Evolutionary conservation across 1,284 basidiomycete genomes (phyloP), one percentile per base, ranked within the genome.

Genomic region (Cryptococcus jaspeensis): DNA sequence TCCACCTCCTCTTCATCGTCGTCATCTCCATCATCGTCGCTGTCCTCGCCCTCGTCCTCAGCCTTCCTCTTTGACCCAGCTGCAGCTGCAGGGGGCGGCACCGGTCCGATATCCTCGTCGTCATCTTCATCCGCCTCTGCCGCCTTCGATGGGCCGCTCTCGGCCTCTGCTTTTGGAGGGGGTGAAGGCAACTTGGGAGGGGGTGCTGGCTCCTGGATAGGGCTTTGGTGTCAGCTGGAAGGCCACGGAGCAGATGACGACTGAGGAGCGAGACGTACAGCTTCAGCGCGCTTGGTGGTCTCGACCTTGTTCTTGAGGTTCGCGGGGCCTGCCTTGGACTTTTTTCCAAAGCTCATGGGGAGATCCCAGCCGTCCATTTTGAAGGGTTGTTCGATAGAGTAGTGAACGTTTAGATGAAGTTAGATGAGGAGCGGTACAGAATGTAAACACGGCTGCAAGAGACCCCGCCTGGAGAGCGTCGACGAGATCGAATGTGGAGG

Each of bases 291-390:
- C 62, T 75, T 76, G 5, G 76, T 77, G 53, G 69, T 67, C n/a
- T 73, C 75, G 18, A 79, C 60, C 58, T 77, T 74, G 15, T 64
- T 62, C 40, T 63, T 54, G 16, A 72, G 54, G 12, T 69, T 71
- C 18, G 59, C 53, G 8, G 58, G 25, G 9, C 51, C 57, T 18
- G 58, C 59, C 55, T 75, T 77, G 47, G 73, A 62, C 62, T 76
- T 77, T 61, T 79, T 79, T 61, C 78, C 78, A 58, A 79, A 79
- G 64, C 72, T 73, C 73, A 78, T 76, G 2, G 76, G 76, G 2
- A 78, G 66, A 23, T 68, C 74, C 32, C 69, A 70, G n/a, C 63
- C 67, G 28, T 78, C 76, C 76, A 78, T 78, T 25, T 50, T 58
- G 56, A 20, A 20, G 7, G 12, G n/a, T 43, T 20, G 41, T 43